These are phyloP conservation scores for Macrolepiota fuliginosa DNA, from an alignment of 768 basidiomycete species.

Conservation along the genomic window DNA sequence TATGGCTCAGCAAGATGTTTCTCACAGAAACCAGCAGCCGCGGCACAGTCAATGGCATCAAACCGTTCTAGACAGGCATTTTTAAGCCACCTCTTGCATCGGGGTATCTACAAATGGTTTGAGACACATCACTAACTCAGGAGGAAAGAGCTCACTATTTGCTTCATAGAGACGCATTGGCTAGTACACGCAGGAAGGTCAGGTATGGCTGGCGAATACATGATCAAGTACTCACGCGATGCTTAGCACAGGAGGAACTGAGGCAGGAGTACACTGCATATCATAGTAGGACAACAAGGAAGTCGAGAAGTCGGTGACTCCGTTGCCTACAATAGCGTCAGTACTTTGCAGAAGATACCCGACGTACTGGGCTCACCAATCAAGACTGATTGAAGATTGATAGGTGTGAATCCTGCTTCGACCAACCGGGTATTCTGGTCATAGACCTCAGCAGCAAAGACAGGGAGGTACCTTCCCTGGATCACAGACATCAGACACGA, in stretches of 20 bases:
- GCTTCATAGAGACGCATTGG: conserved; percentile 58
- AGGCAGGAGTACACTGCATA: conserved; percentile 53
- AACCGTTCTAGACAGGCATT: conserved; percentile 58
- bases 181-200: conserved; percentile 33
- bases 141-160: conserved; percentile 37
- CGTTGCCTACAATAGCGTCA: conserved; percentile 44
- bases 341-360: not conserved
- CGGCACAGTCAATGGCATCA: conserved; percentile 63
- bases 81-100: conserved; percentile 58
- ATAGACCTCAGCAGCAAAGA: conserved; percentile 74
- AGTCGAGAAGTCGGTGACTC: conserved; percentile 54
- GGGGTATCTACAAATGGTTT: conserved; percentile 44
- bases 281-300: conserved; percentile 41
- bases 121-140: not conserved
- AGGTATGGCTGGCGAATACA: conserved; percentile 6
- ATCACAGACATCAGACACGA: conserved; percentile 3
- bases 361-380: conserved; percentile 45
- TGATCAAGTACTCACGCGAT: conserved; percentile 42
- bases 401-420: conserved; percentile 48
- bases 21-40: conserved; percentile 62
- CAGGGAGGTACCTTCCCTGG: conserved; percentile 67
- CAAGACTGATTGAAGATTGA: conserved; percentile 72
- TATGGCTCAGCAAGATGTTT: conserved; percentile 43
- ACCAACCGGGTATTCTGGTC: conserved; percentile 63
- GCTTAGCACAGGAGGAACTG: conserved; percentile 42